Conservation (phyloP, 1,139 yeast genomes). For the Lipomyces yarrowii region DNA sequence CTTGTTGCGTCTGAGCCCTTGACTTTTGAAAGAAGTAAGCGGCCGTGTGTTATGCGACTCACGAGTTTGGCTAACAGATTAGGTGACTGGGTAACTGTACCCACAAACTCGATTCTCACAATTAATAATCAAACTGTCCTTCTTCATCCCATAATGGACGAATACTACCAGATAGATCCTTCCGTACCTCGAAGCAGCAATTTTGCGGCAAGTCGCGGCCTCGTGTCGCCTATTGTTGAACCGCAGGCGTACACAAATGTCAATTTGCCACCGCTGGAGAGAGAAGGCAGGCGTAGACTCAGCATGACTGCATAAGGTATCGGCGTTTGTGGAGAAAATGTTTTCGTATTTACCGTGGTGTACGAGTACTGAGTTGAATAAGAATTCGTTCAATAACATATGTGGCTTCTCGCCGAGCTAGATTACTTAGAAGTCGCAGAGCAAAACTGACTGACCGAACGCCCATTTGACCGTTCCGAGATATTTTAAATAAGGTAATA, state of each 20-base stretch:
- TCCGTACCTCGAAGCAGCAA: constrained; percentile 69
- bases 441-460: too few species aligned
- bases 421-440: too few species aligned
- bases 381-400: too few species aligned
- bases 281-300: constrained; percentile 66
- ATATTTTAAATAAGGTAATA: too few species aligned
- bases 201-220: constrained; percentile 87
- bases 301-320: constrained; percentile 18
- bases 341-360: too few species aligned
- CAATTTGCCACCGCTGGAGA: constrained; percentile 79
- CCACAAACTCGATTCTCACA: constrained; percentile 86
- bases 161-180: constrained; percentile 77
- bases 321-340: background rate
- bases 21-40: constrained; percentile 76
- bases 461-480: too few species aligned
- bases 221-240: constrained; percentile 76
- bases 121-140: constrained; percentile 83
- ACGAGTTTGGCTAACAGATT: background rate
- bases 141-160: constrained; percentile 88
- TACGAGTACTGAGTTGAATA: too few species aligned
- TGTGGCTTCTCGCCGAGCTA: too few species aligned
- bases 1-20: constrained; percentile 96
- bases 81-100: constrained; percentile 94
- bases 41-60: background rate
- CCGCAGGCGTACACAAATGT: constrained; percentile 43